phyloP scores from a whole-genome alignment of 495 filamentous ascomycete species.

The Poronia punctata region DNA sequence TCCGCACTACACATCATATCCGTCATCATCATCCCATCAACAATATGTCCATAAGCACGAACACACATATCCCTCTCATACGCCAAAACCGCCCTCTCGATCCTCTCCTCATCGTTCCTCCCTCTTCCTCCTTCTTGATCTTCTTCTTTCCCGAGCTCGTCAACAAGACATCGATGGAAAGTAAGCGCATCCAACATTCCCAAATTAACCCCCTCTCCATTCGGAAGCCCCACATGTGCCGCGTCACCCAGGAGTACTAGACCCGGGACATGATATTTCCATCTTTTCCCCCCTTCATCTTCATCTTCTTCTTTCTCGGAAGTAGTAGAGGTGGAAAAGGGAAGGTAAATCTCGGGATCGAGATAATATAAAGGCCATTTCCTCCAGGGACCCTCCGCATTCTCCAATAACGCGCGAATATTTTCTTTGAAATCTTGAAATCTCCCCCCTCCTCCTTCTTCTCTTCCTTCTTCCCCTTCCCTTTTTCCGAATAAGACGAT shows the following conservation, averaged over 20 bases:
- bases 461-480: too few species aligned
- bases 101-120: background rate
- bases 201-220: slow-evolving; percentile 29
- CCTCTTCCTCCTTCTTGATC: too few species aligned
- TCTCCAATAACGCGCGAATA: slow-evolving; percentile 18
- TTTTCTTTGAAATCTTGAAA: slow-evolving; percentile 20
- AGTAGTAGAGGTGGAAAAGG: too few species aligned
- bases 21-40: background rate
- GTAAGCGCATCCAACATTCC: slow-evolving; percentile 25
- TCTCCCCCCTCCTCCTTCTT: slow-evolving; percentile 10
- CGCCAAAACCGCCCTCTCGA: slow-evolving; percentile 2
- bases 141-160: background rate
- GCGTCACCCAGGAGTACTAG: slow-evolving; percentile 54
- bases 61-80: slow-evolving; percentile 5
- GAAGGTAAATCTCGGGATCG: slow-evolving; percentile 1
- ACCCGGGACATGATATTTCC: slow-evolving; percentile 27
- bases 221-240: slow-evolving; percentile 37
- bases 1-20: slow-evolving; percentile 3
- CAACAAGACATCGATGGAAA: slow-evolving; percentile 4
- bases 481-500: too few species aligned
- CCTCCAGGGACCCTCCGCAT: slow-evolving; percentile 20
- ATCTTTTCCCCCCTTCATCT: slow-evolving; percentile 12
- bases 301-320: too few species aligned
- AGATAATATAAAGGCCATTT: slow-evolving; percentile 26
- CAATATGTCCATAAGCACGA: background rate